phyloP scores from a whole-genome alignment of 2,329 filamentous ascomycete genomes.

The Coleophoma crateriformis region DNA sequence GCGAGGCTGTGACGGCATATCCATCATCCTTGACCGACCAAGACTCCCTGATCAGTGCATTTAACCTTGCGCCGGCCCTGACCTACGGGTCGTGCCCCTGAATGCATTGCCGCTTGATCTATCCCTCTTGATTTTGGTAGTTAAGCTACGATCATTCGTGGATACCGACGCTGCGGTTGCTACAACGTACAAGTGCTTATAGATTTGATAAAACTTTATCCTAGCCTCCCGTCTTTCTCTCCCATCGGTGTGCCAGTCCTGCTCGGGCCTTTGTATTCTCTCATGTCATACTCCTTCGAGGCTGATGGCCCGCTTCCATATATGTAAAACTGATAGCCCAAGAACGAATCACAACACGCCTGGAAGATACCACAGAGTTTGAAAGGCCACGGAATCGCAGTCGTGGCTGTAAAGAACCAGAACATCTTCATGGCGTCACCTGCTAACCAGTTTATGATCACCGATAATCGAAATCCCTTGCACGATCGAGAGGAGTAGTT shows the following conservation, averaged over 20 bases:
- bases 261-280: conserved; percentile 6
- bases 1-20: conserved; percentile 1
- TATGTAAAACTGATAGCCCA: conserved; percentile 69
- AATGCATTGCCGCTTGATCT: neutral
- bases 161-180: too few relatives aligned
- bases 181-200: conserved; percentile 1
- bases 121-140: too few relatives aligned
- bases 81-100: conserved; percentile 23
- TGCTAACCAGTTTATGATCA: conserved; percentile 71
- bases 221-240: conserved; percentile 23
- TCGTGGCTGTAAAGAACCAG: conserved; percentile 70
- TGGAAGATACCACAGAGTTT: conserved; percentile 81
- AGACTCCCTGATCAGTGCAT: neutral
- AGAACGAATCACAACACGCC: conserved; percentile 66
- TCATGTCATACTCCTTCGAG: conserved; percentile 15
- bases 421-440: conserved; percentile 86
- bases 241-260: conserved; percentile 12
- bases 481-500: conserved; percentile 66
- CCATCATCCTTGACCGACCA: neutral
- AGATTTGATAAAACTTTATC: neutral
- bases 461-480: conserved; percentile 71
- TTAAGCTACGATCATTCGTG: too few relatives aligned
- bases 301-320: conserved; percentile 49
- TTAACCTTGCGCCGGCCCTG: conserved; percentile 9
- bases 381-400: conserved; percentile 70